Evolutionary conservation across 176 grass and related monocot genomes (phyloP), one percentile per base, ranked within the genome.

Genomic region (Pontederia crassipes): DNA sequence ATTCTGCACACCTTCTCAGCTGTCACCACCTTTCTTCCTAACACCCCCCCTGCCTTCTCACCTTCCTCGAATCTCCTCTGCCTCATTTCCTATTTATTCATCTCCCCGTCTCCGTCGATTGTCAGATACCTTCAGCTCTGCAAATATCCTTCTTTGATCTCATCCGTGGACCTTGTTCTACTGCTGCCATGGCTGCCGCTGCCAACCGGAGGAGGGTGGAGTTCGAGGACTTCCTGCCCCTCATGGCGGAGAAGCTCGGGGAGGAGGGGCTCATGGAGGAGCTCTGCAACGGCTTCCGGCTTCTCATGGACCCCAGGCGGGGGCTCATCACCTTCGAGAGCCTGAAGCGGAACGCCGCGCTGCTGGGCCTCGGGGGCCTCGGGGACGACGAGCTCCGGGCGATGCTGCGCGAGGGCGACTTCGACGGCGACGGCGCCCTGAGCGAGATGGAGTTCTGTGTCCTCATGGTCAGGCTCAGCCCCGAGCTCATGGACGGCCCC

Each of bases 221-320:
- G n/a, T 98, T 98, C 82, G 94, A 98, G 79, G 94, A 98, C 83
- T 93, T 81, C 84, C 83, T 98, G 26, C 94, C 94, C 5, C 28
- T 93, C 73, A 98, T 98, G 94, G 94, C 81, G 55, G 94, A 98
- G 49, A 74, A 78, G 8, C 88, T 93, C 9, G 94, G 88, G 1
- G 85, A 86, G 65, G 88, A 98, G 3, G 94, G 88, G 1, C 84
- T 98, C n/a, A 83, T 98, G 94, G 75, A 72, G 57, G 94, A 98
- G 66, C 88, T 98, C 7, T 68, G 74, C 2, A 77, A 77, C 20
- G 88, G 94, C 52, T 98, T 98, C 67, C 77, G 84, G 0, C 65
- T 98, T 27, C 75, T 93, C 18, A 89, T 89, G 94, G 94, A 98
- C 58, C 88, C 94, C 8, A 12, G 72, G 0, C 17, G 60, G 0